Evolutionary conservation across 306 rosid genomes (phyloP).

Genomic region (Benincasa hispida): DNA sequence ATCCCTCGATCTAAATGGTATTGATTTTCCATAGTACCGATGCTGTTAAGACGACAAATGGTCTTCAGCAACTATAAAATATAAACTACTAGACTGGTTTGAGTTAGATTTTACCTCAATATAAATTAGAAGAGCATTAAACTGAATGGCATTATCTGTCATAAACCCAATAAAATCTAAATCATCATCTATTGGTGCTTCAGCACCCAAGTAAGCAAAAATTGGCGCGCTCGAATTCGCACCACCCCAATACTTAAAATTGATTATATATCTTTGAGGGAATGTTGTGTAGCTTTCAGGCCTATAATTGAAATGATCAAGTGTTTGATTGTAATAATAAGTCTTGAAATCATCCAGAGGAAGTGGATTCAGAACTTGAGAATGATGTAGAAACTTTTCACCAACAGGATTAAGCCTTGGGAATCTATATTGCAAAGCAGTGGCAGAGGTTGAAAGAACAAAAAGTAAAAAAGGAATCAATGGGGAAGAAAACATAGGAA

Average conservation of each 20-base stretch:
- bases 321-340: conserved; percentile 37
- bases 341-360: conserved; percentile 21
- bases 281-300: conserved; percentile 48
- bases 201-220: conserved; percentile 51
- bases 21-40: conserved; percentile 59
- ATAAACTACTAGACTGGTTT: background rate
- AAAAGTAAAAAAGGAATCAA: conserved; percentile 18
- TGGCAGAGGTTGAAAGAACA: conserved; percentile 11
- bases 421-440: conserved; percentile 10
- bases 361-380: background rate
- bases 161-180: conserved; percentile 28
- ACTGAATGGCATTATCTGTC: conserved; percentile 42
- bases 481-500: conserved; percentile 2
- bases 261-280: conserved; percentile 49
- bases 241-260: conserved; percentile 59
- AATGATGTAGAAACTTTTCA: conserved; percentile 11
- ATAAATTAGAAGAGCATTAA: conserved; percentile 46
- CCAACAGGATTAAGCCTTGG: conserved; percentile 45
- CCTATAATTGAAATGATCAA: conserved; percentile 67
- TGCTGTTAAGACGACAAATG: conserved; percentile 24
- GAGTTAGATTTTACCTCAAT: conserved; percentile 43
- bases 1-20: conserved; percentile 55
- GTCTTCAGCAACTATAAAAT: background rate
- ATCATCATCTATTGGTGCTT: conserved; percentile 29
- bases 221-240: conserved; percentile 48